Conservation (phyloP, 2,329 filamentous ascomycete species). For the Colletotrichum neosansevieriae region DNA sequence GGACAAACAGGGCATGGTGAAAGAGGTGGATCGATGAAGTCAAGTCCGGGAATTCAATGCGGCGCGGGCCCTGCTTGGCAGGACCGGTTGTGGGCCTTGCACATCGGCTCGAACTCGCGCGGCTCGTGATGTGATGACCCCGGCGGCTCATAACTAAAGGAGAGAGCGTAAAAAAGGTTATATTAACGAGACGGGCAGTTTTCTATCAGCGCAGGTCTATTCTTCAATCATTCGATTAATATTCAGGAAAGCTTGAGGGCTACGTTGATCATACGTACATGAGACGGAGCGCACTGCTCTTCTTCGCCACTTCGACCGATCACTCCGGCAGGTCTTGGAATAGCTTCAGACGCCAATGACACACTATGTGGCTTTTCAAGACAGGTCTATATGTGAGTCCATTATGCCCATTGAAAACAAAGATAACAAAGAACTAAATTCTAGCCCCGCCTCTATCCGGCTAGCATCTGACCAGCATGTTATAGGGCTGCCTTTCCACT, state of each 20-base stretch:
- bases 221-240: not conserved
- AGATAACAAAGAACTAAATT: constrained; percentile 4
- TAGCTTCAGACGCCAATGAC: not conserved
- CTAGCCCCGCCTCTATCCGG: not conserved
- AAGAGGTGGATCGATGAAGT: too few relatives aligned
- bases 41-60: too few relatives aligned
- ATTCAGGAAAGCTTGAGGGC: not conserved
- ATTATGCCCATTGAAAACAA: not conserved
- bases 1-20: too few relatives aligned
- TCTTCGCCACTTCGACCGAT: constrained; percentile 6
- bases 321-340: not conserved
- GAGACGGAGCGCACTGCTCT: constrained; percentile 6
- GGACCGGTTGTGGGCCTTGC: too few relatives aligned
- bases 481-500: constrained; percentile 2
- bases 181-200: too few relatives aligned
- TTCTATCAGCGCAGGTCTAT: not conserved
- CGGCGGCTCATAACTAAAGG: too few relatives aligned
- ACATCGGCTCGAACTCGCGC: too few relatives aligned
- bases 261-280: constrained; percentile 25
- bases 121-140: too few relatives aligned
- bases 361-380: not conserved
- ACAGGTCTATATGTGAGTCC: not conserved
- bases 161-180: too few relatives aligned
- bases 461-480: not conserved
- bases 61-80: too few relatives aligned